Percentiles rank a stretch among this genome's conserved stretches.
Evolutionary conservation across 768 basidiomycete species (phyloP).

Genomic region (Daedalea quercina): DNA sequence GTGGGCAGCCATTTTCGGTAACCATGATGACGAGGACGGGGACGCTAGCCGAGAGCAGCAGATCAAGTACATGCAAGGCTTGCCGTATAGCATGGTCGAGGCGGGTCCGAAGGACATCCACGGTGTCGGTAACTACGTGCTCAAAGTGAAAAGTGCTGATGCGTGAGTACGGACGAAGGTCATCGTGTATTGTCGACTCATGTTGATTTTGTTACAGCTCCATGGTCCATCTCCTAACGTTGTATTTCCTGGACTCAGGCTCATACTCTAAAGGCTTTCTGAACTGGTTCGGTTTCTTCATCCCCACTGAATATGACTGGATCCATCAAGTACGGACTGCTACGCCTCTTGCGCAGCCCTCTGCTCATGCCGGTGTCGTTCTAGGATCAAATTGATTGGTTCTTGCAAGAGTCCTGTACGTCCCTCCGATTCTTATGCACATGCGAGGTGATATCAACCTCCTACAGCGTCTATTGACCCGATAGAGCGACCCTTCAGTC

Average conservation of each 20-base stretch:
- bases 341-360: neutral
- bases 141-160: conserved; percentile 82
- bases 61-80: conserved; percentile 58
- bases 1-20: conserved; percentile 92
- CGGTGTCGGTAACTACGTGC: conserved; percentile 87
- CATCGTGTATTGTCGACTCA: neutral
- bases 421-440: neutral
- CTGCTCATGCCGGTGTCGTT: neutral
- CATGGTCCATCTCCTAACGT: conserved; percentile 78
- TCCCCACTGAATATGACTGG: conserved; percentile 80
- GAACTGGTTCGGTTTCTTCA: conserved; percentile 58
- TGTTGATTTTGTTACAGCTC: conserved; percentile 41
- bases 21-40: conserved; percentile 84
- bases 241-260: conserved; percentile 91
- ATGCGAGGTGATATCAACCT: neutral
- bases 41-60: conserved; percentile 57
- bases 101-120: conserved; percentile 78
- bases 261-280: conserved; percentile 57
- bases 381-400: conserved; percentile 86
- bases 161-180: conserved; percentile 42
- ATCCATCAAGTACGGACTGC: conserved; percentile 51
- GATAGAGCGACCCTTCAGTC: conserved; percentile 79
- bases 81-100: conserved; percentile 84
- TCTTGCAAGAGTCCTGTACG: conserved; percentile 69
- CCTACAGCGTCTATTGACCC: conserved; percentile 49